Conservation (phyloP, 345 rosid species). For the Linum usitatissimum region DNA sequence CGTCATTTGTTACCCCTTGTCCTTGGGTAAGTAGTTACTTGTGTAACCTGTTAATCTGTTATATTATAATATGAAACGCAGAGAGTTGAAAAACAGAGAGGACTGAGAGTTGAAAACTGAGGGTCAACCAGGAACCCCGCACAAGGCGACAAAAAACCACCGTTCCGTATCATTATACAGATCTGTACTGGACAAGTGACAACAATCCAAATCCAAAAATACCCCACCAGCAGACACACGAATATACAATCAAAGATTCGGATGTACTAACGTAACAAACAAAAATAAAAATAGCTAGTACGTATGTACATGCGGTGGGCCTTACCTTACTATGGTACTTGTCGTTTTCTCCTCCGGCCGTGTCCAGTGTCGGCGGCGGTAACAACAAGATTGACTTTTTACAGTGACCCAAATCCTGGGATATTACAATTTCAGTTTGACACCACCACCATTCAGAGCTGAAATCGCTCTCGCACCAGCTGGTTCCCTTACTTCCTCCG, state of each 20-base stretch:
- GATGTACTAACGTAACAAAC: not conserved
- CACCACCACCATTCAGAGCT: constrained; percentile 42
- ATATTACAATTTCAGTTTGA: constrained; percentile 12
- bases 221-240: constrained; percentile 19
- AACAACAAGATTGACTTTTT: constrained; percentile 12
- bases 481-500: constrained; percentile 34
- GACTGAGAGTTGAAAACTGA: not conserved
- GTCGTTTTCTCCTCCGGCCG: constrained; percentile 16
- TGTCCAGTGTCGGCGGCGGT: constrained; percentile 48
- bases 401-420: constrained; percentile 16
- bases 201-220: constrained; percentile 13
- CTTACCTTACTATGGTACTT: constrained; percentile 20
- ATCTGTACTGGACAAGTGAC: too few species aligned
- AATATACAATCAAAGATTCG: not conserved
- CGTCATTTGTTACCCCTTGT: too few species aligned
- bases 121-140: not conserved
- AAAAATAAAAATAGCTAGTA: too few species aligned
- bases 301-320: constrained; percentile 4
- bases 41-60: too few species aligned
- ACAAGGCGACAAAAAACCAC: not conserved
- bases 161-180: not conserved
- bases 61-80: too few species aligned
- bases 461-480: constrained; percentile 84
- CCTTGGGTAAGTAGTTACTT: too few species aligned
- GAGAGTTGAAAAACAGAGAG: not conserved